These are phyloP conservation scores for Cystobasidium slooffiae DNA, from an alignment of 1,284 basidiomycete species.

Conservation along the genomic window DNA sequence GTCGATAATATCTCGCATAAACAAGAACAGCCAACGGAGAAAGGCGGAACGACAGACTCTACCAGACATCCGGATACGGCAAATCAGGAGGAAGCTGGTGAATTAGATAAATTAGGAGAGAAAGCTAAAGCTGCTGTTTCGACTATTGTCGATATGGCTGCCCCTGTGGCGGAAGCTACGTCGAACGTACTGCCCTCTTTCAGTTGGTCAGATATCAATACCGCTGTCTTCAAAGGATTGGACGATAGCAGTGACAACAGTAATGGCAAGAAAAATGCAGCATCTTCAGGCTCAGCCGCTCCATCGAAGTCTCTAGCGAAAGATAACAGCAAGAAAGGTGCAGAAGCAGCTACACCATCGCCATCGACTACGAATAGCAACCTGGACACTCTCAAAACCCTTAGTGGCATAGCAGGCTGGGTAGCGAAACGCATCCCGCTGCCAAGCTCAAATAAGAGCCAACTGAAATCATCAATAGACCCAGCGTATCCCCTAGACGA, in stretches of 20 bases:
- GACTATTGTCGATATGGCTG: conserved; percentile 5
- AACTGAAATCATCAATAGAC: conserved; percentile 22
- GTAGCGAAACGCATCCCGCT: conserved; percentile 51
- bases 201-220: conserved; percentile 23
- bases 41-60: background rate
- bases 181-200: conserved; percentile 7
- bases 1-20: background rate
- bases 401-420: conserved; percentile 51
- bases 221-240: conserved; percentile 11
- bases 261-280: background rate
- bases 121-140: conserved; percentile 31
- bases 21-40: background rate
- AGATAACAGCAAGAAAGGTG: background rate
- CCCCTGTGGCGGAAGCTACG: conserved; percentile 5
- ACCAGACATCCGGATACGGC: background rate
- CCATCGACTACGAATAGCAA: conserved; percentile 6
- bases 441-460: conserved; percentile 9
- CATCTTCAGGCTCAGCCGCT: background rate
- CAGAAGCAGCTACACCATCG: conserved; percentile 1
- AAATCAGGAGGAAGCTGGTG: background rate
- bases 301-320: background rate
- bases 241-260: background rate
- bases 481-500: conserved; percentile 32
- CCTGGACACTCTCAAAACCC: conserved; percentile 42
- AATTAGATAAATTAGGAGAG: conserved; percentile 17